Evolutionary conservation across 495 filamentous ascomycete species (phyloP).

Genomic region (Penicillium roqueforti): DNA sequence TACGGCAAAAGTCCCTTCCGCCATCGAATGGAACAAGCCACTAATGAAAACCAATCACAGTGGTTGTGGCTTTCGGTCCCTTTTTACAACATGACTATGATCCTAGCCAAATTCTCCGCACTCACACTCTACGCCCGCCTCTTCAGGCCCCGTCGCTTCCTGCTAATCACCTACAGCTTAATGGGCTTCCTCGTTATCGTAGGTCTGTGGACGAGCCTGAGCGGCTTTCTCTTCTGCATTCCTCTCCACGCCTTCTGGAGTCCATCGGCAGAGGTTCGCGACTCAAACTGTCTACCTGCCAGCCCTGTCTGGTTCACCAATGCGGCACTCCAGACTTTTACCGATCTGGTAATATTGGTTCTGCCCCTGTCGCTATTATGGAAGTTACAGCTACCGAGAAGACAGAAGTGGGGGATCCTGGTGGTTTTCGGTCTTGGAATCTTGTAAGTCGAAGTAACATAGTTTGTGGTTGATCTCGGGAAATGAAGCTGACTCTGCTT

Average conservation of each 20-base stretch:
- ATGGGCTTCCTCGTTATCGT: conserved; percentile 32
- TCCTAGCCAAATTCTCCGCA: conserved; percentile 44
- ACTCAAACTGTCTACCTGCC: conserved; percentile 30
- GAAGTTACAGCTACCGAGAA: conserved; percentile 35
- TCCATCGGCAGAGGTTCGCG: not conserved
- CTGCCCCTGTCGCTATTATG: conserved; percentile 43
- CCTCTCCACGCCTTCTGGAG: conserved; percentile 33
- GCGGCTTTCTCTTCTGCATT: conserved; percentile 38
- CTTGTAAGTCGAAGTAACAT: conserved; percentile 33
- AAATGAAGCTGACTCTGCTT: not conserved
- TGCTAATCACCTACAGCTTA: conserved; percentile 24
- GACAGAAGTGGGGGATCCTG: conserved; percentile 40
- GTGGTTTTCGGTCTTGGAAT: conserved; percentile 45
- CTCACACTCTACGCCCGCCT: conserved; percentile 38
- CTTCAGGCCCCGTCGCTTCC: conserved; percentile 31
- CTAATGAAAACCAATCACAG: conserved; percentile 12
- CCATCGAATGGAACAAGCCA: not conserved
- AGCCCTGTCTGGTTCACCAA: conserved; percentile 40
- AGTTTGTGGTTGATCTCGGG: not conserved
- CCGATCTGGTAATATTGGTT: conserved; percentile 45
- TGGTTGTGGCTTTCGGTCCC: conserved; percentile 36
- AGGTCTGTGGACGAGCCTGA: conserved; percentile 37
- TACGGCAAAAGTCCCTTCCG: not conserved
- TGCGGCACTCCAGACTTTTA: conserved; percentile 42
- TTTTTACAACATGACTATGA: conserved; percentile 42